phyloP scores from a whole-genome alignment of 2,329 filamentous ascomycete genomes.

The Aquanectria penicillioides region DNA sequence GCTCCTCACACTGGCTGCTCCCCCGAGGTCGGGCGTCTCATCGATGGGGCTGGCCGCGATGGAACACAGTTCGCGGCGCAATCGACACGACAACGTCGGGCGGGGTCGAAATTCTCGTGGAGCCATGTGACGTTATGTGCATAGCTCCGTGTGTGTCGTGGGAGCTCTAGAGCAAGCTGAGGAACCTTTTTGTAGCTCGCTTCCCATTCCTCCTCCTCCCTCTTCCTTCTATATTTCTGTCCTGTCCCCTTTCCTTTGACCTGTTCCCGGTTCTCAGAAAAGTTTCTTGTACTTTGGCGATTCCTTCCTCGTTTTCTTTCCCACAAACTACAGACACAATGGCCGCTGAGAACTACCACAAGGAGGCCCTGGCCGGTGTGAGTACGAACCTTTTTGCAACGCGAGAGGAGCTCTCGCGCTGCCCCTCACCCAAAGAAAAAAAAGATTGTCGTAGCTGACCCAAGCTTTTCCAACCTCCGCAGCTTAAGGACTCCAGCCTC shows the following conservation, averaged over 20 bases:
- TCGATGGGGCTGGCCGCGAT: background rate
- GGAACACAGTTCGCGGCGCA: slow-evolving; percentile 13
- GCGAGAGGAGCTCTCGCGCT: background rate
- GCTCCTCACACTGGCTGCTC: slow-evolving; percentile 4
- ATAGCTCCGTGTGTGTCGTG: slow-evolving; percentile 27
- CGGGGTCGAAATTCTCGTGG: slow-evolving; percentile 32
- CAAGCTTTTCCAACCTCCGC: background rate
- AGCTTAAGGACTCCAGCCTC: slow-evolving; percentile 42
- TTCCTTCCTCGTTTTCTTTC: slow-evolving; percentile 14
- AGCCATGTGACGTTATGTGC: slow-evolving; percentile 38
- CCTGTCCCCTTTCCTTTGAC: background rate
- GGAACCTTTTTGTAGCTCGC: slow-evolving; percentile 8
- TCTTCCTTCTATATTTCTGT: background rate
- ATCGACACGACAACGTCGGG: slow-evolving; percentile 17
- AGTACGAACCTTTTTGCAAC: slow-evolving; percentile 15
- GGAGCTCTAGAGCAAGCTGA: slow-evolving; percentile 24
- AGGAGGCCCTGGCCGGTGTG: slow-evolving; percentile 40
- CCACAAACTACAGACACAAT: slow-evolving; percentile 27
- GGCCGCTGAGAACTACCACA: slow-evolving; percentile 42
- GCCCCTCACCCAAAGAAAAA: background rate
- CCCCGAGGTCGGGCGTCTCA: slow-evolving; percentile 32
- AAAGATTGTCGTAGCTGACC: slow-evolving; percentile 28
- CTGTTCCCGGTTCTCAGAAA: background rate
- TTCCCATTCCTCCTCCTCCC: slow-evolving; percentile 7
- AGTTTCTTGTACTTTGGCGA: slow-evolving; percentile 16